A percentile compares a stretch with the other conserved stretches of the same genome.
These are phyloP conservation scores for Parastagonospora nodorum DNA, from an alignment of 2,329 filamentous ascomycete species.

Conservation along the genomic window DNA sequence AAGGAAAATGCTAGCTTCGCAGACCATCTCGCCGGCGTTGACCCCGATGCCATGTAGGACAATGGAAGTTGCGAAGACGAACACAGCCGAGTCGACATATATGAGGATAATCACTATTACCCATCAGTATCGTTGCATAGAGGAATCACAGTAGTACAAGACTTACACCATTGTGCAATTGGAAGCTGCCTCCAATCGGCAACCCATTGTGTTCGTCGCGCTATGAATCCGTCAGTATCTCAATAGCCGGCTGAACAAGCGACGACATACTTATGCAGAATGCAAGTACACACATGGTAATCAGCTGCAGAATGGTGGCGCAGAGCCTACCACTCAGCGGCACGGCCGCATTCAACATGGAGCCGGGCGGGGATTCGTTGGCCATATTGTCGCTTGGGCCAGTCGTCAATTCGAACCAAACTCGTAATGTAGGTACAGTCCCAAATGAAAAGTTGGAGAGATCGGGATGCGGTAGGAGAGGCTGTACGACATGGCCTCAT, in stretches of 20 bases:
- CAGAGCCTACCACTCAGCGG: constrained; percentile 28
- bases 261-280: constrained; percentile 18
- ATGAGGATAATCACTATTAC: constrained; percentile 62
- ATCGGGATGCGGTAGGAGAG: no score
- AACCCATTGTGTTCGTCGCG: constrained; percentile 29
- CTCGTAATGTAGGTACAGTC: no score
- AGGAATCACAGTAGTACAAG: not conserved
- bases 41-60: constrained; percentile 63
- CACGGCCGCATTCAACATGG: constrained; percentile 20
- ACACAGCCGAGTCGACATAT: constrained; percentile 64
- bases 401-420: not conserved
- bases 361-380: not conserved
- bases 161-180: constrained; percentile 25
- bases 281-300: constrained; percentile 29
- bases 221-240: constrained; percentile 10
- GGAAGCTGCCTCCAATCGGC: constrained; percentile 26
- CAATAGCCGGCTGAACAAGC: not conserved
- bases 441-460: no score
- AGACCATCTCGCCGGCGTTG: constrained; percentile 57
- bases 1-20: constrained; percentile 63
- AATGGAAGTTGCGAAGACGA: constrained; percentile 63
- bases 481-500: no score
- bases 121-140: not conserved
- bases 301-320: constrained; percentile 27
- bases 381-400: not conserved